Conservation (phyloP, 2,329 filamentous ascomycete species). For the Cercospora sp. region DNA sequence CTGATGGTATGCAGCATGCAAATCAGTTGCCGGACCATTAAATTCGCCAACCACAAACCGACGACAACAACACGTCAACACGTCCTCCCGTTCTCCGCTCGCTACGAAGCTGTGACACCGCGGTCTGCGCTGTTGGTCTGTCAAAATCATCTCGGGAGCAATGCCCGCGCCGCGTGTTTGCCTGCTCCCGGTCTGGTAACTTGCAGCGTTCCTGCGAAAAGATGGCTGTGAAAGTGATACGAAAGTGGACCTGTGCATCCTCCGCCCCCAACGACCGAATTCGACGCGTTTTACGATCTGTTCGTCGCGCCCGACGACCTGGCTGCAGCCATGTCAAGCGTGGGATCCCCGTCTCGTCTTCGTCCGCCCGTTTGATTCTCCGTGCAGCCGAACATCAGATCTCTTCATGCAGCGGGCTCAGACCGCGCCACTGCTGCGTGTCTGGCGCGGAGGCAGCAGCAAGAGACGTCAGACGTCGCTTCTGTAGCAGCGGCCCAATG, state of each 20-base stretch:
- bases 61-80: neutral
- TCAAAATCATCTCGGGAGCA: neutral
- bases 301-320: slow-evolving; percentile 19
- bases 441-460: neutral
- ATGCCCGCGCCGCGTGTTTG: neutral
- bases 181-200: neutral
- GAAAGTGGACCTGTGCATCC: slow-evolving; percentile 5
- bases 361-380: neutral
- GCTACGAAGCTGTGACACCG: neutral
- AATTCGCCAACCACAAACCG: neutral
- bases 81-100: neutral
- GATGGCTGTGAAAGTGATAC: slow-evolving; percentile 1
- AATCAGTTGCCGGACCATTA: neutral
- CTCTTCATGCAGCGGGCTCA: neutral
- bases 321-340: slow-evolving; percentile 20
- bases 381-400: slow-evolving; percentile 4
- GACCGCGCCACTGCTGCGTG: neutral
- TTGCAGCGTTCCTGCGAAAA: neutral
- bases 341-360: neutral
- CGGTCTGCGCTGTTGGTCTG: neutral
- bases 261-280: slow-evolving; percentile 3
- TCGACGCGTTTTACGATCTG: slow-evolving; percentile 10
- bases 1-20: neutral
- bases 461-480: slow-evolving; percentile 8
- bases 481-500: slow-evolving; percentile 13